Evolutionary conservation across 2,329 filamentous ascomycete species (phyloP).

Genomic region (Penicillium sp.): DNA sequence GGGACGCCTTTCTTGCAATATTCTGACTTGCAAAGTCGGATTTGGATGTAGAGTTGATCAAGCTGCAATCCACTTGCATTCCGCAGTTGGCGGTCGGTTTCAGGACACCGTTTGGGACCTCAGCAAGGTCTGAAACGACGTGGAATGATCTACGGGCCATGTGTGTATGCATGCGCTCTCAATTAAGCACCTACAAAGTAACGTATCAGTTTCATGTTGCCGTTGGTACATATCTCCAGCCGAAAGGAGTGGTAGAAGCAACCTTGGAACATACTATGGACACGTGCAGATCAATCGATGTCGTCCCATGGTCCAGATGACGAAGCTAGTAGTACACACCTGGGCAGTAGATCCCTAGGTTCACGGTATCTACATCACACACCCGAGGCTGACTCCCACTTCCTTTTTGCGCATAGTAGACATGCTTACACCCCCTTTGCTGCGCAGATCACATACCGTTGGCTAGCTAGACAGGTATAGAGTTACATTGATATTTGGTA

Average conservation of each 20-base stretch:
- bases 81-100: background rate
- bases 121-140: background rate
- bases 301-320: background rate
- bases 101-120: background rate
- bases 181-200: background rate
- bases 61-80: background rate
- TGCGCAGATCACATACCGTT: background rate
- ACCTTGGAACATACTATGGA: background rate
- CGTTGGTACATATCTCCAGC: background rate
- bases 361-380: background rate
- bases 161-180: background rate
- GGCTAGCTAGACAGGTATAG: background rate
- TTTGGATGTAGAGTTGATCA: background rate
- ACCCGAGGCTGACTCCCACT: background rate
- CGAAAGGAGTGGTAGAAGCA: background rate
- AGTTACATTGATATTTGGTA: background rate
- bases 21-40: background rate
- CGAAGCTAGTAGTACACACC: background rate
- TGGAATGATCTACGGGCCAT: background rate
- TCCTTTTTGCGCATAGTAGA: background rate
- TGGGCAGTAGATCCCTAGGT: background rate
- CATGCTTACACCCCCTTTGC: background rate
- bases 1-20: background rate
- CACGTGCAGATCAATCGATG: background rate
- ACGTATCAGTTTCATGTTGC: background rate